These are phyloP conservation scores for Epichloe coenophiala DNA, from an alignment of 2,329 filamentous ascomycete genomes.

Conservation along the genomic window DNA sequence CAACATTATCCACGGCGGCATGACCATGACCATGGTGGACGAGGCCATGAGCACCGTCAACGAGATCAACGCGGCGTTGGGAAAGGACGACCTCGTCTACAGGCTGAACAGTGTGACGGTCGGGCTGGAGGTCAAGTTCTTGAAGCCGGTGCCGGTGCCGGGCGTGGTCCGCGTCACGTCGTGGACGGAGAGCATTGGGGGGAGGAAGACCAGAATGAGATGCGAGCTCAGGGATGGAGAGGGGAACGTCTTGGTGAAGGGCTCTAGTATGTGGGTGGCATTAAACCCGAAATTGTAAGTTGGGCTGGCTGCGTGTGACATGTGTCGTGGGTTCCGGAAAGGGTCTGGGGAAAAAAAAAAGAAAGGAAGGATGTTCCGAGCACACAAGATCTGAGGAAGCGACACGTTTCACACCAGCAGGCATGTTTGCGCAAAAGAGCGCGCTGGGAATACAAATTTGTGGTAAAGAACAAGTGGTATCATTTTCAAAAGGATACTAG, in stretches of 20 bases:
- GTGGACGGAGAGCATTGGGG: slow-evolving; percentile 18
- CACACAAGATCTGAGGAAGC: no score
- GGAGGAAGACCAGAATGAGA: slow-evolving; percentile 19
- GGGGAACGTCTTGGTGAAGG: slow-evolving; percentile 17
- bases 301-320: background rate
- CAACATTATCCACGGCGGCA: slow-evolving; percentile 22
- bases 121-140: slow-evolving; percentile 20
- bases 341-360: background rate
- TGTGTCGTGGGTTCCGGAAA: background rate
- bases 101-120: slow-evolving; percentile 20
- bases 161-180: slow-evolving; percentile 18
- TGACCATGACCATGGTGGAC: slow-evolving; percentile 22
- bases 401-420: no score
- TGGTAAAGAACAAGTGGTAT: background rate
- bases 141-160: slow-evolving; percentile 18
- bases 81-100: slow-evolving; percentile 17
- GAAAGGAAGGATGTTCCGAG: background rate
- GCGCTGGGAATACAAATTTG: background rate
- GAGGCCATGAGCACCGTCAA: slow-evolving; percentile 23
- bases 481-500: background rate
- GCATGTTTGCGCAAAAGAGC: no score
- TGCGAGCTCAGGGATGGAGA: slow-evolving; percentile 17
- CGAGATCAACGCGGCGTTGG: slow-evolving; percentile 22
- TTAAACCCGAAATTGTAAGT: slow-evolving; percentile 17
- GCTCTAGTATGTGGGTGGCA: slow-evolving; percentile 20